Conservation (phyloP, 139 green algal species). For the Axilococcus clingmanii region DNA sequence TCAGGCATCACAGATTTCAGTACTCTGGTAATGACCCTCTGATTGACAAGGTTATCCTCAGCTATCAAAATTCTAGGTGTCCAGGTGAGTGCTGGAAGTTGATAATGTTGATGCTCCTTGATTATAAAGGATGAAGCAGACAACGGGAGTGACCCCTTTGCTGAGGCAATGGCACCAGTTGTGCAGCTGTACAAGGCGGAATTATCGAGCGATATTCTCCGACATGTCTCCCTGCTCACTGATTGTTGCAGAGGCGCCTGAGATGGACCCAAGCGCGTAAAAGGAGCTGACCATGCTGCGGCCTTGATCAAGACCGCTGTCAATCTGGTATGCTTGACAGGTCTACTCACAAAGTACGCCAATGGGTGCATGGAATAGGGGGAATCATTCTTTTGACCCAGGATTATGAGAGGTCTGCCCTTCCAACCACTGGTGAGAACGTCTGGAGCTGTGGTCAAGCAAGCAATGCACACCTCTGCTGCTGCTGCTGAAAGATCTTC, state of each 20-base stretch:
- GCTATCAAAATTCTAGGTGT: conserved; percentile 52
- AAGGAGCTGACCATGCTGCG: too few relatives aligned
- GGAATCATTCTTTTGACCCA: conserved; percentile 30
- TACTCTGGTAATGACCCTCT: conserved; percentile 40
- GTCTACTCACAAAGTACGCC: conserved; percentile 8
- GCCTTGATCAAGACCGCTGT: too few relatives aligned
- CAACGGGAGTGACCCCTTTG: too few relatives aligned
- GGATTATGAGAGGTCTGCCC: conserved; percentile 38
- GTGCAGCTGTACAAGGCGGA: conserved; percentile 1
- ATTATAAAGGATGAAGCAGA: too few relatives aligned
- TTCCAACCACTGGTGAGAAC: conserved; percentile 40
- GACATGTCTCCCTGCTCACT: too few relatives aligned
- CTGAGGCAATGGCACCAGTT: background rate
- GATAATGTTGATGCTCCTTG: background rate
- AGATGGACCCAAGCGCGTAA: too few relatives aligned
- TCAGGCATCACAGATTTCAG: conserved; percentile 38
- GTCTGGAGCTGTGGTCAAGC: conserved; percentile 13
- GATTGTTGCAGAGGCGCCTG: too few relatives aligned
- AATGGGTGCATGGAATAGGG: conserved; percentile 31
- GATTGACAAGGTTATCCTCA: conserved; percentile 66
- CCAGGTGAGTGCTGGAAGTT: too few relatives aligned
- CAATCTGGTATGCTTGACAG: conserved; percentile 5
- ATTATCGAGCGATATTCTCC: too few relatives aligned
- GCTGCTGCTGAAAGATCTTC: background rate
- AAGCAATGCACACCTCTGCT: conserved; percentile 35